phyloP scores from a whole-genome alignment of 306 rosid genomes.

The Erythrophleum fordii region DNA sequence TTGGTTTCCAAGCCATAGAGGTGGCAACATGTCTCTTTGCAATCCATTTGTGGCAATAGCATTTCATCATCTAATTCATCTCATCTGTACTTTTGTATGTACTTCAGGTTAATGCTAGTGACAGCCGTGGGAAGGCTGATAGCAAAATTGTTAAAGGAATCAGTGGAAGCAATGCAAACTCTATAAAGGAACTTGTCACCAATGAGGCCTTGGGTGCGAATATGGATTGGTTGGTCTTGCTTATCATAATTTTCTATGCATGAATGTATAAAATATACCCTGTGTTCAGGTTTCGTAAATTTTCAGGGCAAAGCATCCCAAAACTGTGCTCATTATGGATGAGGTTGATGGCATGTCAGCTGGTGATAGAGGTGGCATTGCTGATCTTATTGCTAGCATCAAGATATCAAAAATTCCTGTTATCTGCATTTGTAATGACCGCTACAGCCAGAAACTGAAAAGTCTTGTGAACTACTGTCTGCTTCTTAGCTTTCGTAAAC shows the following conservation, averaged over 20 bases:
- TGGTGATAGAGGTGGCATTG: constrained; percentile 98
- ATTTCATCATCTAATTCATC: constrained; percentile 31
- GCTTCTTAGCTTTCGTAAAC: constrained; percentile 87
- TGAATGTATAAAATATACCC: constrained; percentile 24
- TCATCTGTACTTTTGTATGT: constrained; percentile 26
- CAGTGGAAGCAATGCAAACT: constrained; percentile 89
- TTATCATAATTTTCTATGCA: constrained; percentile 32
- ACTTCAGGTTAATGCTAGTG: constrained; percentile 95
- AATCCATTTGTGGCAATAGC: constrained; percentile 1
- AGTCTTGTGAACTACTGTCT: constrained; percentile 95
- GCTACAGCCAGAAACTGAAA: constrained; percentile 94
- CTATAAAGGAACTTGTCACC: constrained; percentile 83
- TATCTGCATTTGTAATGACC: constrained; percentile 97
- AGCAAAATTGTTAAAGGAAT: constrained; percentile 86
- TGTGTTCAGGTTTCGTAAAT: constrained; percentile 34
- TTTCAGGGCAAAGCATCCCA: constrained; percentile 72
- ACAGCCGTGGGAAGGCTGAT: constrained; percentile 95
- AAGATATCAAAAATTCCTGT: constrained; percentile 92
- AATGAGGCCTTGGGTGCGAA: constrained; percentile 59
- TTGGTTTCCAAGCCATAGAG: constrained; percentile 88
- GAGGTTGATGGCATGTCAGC: constrained; percentile 99
- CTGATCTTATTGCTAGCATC: constrained; percentile 94
- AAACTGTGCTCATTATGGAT: constrained; percentile 95
- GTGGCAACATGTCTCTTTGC: constrained; percentile 48
- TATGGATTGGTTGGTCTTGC: constrained; percentile 66